A percentile compares a stretch with the other conserved stretches of the same genome.
These are phyloP conservation scores for Gossypium schwendimanii DNA, from an alignment of 441 rosid genomes.

Conservation along the genomic window DNA sequence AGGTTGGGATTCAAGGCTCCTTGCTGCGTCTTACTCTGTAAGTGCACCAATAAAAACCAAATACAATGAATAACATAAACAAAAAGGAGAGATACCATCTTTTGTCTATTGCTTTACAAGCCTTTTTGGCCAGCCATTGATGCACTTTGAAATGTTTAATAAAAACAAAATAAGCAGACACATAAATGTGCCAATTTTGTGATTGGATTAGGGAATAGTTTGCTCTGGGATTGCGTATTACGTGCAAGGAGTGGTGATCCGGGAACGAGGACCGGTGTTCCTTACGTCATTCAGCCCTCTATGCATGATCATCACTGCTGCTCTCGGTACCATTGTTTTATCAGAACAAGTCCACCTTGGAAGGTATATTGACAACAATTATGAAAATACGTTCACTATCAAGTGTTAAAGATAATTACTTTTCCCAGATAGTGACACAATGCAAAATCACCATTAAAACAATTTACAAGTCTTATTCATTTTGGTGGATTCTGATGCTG, in stretches of 20 bases:
- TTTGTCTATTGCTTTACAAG: not conserved
- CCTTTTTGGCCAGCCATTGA: not conserved
- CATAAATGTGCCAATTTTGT: too few relatives aligned
- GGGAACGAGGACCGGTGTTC: constrained; percentile 78
- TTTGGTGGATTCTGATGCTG: not conserved
- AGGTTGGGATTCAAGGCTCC: constrained; percentile 69
- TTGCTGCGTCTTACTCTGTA: constrained; percentile 75
- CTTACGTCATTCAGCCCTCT: constrained; percentile 78
- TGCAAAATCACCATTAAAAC: not conserved
- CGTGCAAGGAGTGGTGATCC: constrained; percentile 71
- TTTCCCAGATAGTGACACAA: not conserved
- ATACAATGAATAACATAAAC: not conserved
- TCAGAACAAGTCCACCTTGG: constrained; percentile 74
- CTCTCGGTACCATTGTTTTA: constrained; percentile 52
- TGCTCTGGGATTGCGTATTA: constrained; percentile 89
- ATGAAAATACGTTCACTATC: not conserved
- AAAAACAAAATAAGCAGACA: not conserved
- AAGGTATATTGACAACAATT: constrained; percentile 39
- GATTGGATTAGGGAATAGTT: constrained; percentile 55
- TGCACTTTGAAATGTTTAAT: not conserved
- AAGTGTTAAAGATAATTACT: not conserved
- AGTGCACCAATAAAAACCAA: constrained; percentile 12
- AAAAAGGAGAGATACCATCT: not conserved
- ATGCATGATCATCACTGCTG: constrained; percentile 74
- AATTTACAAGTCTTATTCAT: not conserved